Conservation (phyloP, 768 basidiomycete species). For the Lactifluus subvellereus region DNA sequence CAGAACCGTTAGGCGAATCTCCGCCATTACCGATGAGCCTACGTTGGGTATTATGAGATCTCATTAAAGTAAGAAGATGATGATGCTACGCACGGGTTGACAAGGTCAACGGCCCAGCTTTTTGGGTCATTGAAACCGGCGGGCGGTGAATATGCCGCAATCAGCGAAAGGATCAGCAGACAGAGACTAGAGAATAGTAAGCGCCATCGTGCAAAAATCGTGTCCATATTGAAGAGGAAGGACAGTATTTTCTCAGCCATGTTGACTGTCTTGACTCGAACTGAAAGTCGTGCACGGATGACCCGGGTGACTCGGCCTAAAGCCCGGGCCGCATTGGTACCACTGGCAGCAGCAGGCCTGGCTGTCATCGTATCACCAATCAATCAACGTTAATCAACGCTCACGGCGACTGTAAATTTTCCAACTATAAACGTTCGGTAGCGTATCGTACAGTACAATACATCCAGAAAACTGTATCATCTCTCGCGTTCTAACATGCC, state of each 20-base stretch:
- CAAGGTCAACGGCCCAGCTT: conserved; percentile 40
- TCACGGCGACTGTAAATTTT: not conserved
- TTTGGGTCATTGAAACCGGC: conserved; percentile 27
- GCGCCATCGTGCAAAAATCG: not conserved
- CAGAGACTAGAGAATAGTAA: not conserved
- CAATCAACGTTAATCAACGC: too few species aligned
- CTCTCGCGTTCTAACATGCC: not conserved
- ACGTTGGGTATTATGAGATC: not conserved
- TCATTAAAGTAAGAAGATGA: not conserved
- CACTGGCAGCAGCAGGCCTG: too few species aligned
- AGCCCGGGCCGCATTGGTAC: too few species aligned
- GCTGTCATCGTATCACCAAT: too few species aligned
- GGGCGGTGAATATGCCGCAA: conserved; percentile 11
- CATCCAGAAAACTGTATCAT: not conserved
- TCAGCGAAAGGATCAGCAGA: conserved; percentile 5
- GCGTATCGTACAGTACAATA: not conserved
- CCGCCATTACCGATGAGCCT: conserved; percentile 70
- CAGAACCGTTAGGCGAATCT: conserved; percentile 60
- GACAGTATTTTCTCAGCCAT: too few species aligned
- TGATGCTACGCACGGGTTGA: conserved; percentile 38
- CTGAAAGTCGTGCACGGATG: too few species aligned
- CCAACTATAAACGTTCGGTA: not conserved
- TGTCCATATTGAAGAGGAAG: not conserved
- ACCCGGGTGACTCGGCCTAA: too few species aligned
- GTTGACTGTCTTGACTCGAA: too few species aligned